Conservation (phyloP, 2,329 filamentous ascomycete genomes). For the Alternaria arborescens region DNA sequence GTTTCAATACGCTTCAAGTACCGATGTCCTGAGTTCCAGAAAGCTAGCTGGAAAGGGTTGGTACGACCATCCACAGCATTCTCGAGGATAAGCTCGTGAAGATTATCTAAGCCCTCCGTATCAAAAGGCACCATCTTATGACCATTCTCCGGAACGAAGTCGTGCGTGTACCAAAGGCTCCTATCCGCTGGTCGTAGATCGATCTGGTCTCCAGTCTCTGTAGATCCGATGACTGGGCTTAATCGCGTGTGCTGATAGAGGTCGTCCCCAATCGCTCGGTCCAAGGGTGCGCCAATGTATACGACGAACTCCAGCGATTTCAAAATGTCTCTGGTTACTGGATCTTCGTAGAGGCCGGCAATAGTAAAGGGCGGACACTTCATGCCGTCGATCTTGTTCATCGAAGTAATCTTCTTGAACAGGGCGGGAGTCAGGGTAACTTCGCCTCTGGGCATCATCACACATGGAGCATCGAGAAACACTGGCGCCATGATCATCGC, state of each 20-base stretch:
- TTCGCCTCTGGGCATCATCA: slow-evolving; percentile 19
- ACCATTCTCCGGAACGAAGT: slow-evolving; percentile 26
- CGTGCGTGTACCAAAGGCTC: slow-evolving; percentile 28
- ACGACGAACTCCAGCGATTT: slow-evolving; percentile 23
- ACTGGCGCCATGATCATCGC: slow-evolving; percentile 17
- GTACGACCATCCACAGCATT: not conserved
- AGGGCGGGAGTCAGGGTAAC: slow-evolving; percentile 15
- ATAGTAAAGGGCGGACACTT: not conserved
- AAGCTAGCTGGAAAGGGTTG: slow-evolving; percentile 23
- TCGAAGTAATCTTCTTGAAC: slow-evolving; percentile 6
- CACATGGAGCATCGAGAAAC: slow-evolving; percentile 12
- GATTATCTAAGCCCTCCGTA: slow-evolving; percentile 27
- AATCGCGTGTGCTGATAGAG: slow-evolving; percentile 22
- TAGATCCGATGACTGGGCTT: slow-evolving; percentile 26
- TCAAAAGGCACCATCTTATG: slow-evolving; percentile 20
- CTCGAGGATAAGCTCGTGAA: slow-evolving; percentile 38
- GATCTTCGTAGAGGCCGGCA: slow-evolving; percentile 10
- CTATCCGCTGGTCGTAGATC: slow-evolving; percentile 15
- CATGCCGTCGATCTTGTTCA: not conserved
- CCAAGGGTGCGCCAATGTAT: slow-evolving; percentile 23
- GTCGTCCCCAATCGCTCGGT: slow-evolving; percentile 26
- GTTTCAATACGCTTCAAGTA: slow-evolving; percentile 44
- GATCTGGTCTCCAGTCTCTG: slow-evolving; percentile 24
- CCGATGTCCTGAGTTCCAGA: slow-evolving; percentile 32
- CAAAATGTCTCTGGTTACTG: slow-evolving; percentile 16